Percentiles rank a stretch among this genome's conserved stretches.
Evolutionary conservation across 73 alveolate genomes (phyloP).

Genomic region (Uronychia setigera): DNA sequence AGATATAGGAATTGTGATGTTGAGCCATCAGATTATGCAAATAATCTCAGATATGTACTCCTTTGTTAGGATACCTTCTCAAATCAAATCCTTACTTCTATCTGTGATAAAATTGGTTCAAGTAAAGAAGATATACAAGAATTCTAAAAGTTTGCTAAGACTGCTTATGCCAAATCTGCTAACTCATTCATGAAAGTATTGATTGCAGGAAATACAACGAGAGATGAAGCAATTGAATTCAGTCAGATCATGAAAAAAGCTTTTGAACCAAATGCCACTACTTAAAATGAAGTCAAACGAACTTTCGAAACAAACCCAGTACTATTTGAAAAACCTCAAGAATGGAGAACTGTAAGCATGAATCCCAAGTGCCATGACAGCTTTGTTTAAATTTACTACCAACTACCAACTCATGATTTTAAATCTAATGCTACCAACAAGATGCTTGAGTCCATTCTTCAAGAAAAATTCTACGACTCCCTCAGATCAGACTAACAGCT

Average conservation of each 20-base stretch:
- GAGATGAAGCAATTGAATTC: neutral
- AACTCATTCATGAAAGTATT: neutral
- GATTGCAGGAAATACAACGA: neutral
- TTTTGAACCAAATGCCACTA: neutral
- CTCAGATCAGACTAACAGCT: neutral
- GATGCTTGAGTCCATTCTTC: neutral
- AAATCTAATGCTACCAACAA: neutral
- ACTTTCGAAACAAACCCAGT: neutral
- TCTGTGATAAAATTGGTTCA: neutral
- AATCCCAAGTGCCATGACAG: neutral
- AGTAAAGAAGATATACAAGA: neutral
- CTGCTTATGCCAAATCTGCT: neutral
- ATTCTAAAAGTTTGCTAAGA: too few relatives aligned
- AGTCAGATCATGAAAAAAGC: neutral
- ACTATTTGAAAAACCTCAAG: neutral
- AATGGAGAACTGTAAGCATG: neutral
- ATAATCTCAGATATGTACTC: neutral
- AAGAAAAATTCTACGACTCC: neutral
- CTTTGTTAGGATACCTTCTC: neutral
- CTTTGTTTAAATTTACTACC: neutral
- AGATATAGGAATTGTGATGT: neutral
- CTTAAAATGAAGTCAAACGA: neutral
- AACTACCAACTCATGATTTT: neutral
- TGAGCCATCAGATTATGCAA: neutral
- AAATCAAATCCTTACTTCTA: neutral